Evolutionary conservation across 2,329 filamentous ascomycete species (phyloP).

Genomic region (Cryphonectria radicalis): DNA sequence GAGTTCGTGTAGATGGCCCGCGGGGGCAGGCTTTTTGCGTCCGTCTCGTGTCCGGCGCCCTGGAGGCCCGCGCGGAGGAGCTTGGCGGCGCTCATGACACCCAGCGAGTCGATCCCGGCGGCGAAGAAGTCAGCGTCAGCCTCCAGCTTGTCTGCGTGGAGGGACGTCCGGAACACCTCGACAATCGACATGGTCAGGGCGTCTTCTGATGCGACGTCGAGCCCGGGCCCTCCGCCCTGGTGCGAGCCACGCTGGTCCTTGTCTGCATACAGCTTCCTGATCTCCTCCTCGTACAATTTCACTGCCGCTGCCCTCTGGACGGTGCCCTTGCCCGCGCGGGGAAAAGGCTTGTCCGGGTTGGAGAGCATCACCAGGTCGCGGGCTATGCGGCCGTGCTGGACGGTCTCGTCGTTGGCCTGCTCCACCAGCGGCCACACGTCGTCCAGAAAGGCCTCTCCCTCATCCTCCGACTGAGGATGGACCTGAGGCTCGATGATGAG

Average conservation of each 20-base stretch:
- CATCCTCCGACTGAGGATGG: conserved; percentile 6
- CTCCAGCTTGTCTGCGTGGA: conserved; percentile 29
- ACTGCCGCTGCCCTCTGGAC: conserved; percentile 47
- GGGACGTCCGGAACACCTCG: conserved; percentile 30
- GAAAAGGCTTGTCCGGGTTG: conserved; percentile 47
- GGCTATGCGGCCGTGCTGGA: conserved; percentile 51
- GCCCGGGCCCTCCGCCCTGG: conserved; percentile 14
- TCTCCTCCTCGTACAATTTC: conserved; percentile 48
- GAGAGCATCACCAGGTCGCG: conserved; percentile 46
- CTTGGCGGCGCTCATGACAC: conserved; percentile 39
- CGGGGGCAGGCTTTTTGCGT: conserved; percentile 31
- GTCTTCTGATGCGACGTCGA: conserved; percentile 34
- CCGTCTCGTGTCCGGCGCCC: conserved; percentile 28
- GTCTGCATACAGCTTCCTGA: conserved; percentile 46
- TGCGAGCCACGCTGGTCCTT: conserved; percentile 28
- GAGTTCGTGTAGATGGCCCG: conserved; percentile 38
- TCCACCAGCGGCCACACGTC: conserved; percentile 23
- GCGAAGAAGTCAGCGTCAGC: conserved; percentile 43
- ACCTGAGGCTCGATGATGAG: conserved; percentile 11
- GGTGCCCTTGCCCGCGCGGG: conserved; percentile 50
- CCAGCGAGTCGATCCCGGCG: conserved; percentile 46
- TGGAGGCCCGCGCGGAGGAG: conserved; percentile 32
- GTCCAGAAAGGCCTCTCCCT: conserved; percentile 14
- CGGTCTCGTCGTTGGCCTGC: conserved; percentile 29
- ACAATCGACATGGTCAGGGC: conserved; percentile 35